Evolutionary conservation across 1,139 yeast genomes (phyloP), one percentile per base, ranked within the genome.

Genomic region (Scheffersomyces illinoinensis): DNA sequence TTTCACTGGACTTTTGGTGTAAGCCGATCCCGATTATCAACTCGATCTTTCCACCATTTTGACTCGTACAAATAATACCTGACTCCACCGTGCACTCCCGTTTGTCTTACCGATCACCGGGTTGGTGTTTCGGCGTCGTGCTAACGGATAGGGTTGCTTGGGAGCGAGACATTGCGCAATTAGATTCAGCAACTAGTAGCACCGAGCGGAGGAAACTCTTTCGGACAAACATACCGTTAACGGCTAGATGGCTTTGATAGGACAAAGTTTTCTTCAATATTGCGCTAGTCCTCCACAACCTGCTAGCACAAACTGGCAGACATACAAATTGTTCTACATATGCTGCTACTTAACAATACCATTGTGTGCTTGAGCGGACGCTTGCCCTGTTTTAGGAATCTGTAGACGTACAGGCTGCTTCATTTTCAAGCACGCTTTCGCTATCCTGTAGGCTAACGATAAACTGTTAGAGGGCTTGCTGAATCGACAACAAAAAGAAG

Each of bases 401-500:
- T 14, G 43, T 33, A 14, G 43, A 33, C 12, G 33, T 26, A 26
- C 33, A 26, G 8, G 33, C 33, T 33, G 4, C 43, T 10, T 33
- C 17, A 33, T 33, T 24, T 4, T 33, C 33, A 26, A 26, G 17
- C 43, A 33, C 43, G 43, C 14, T 33, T 33, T 33, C 14, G 17
- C 43, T 33, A 14, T 33, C 43, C 43, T 33, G 43, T 33, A 33
- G 43, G 17, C 43, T 33, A 24, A 4, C 10, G 10, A 24, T 24
- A 33, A 33, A 33, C 43, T 33, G 17, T 33, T 33, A 33, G 43
- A 33, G 17, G 43, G 43, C 43, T 56, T 54, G 58, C 55, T 59
- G 54, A 61, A 56, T n/a, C 52, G 47, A 56, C 59, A 61, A 56
- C 59, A 59, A 46, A 59, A 33, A 59, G 57, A 53, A 58, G 21